These are phyloP conservation scores for Penicillium sp. DNA, from an alignment of 2,329 filamentous ascomycete species.

Conservation along the genomic window DNA sequence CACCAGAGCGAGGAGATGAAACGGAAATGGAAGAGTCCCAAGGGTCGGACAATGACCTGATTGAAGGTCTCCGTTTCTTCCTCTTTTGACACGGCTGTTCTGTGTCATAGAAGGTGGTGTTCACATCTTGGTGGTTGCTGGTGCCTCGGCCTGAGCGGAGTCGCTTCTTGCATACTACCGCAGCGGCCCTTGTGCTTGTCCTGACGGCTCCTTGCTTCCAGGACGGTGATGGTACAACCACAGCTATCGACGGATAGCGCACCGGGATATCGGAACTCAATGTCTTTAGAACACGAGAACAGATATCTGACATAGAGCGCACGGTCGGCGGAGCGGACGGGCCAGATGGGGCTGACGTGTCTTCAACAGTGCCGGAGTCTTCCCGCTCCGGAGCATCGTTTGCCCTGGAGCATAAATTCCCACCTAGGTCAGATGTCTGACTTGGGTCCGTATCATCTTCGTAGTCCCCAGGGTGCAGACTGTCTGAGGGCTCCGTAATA, in stretches of 20 bases:
- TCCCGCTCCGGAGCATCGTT: not conserved
- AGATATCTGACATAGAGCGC: not conserved
- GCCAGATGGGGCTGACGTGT: not conserved
- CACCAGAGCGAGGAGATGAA: conserved; percentile 6
- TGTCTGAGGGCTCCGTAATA: not conserved
- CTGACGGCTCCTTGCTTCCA: conserved; percentile 1
- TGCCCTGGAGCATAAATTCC: not conserved
- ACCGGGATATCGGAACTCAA: not conserved
- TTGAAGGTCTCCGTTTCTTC: conserved; percentile 14
- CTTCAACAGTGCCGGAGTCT: not conserved
- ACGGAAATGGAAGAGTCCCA: conserved; percentile 6
- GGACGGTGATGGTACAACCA: conserved; percentile 3
- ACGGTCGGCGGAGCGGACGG: not conserved
- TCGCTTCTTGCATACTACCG: conserved; percentile 6
- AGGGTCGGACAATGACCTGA: conserved; percentile 3
- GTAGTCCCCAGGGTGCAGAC: not conserved
- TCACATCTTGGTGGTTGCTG: conserved; percentile 1
- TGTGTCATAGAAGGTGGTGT: conserved; percentile 4
- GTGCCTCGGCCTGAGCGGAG: conserved; percentile 5
- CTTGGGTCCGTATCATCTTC: not conserved
- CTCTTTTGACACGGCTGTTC: conserved; percentile 5
- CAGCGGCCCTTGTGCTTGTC: conserved; percentile 6
- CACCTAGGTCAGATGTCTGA: not conserved
- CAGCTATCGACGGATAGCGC: not conserved
- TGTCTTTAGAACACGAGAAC: not conserved